Conservation (phyloP, 805 yeast species). For the Zygosaccharomyces bisporus region DNA sequence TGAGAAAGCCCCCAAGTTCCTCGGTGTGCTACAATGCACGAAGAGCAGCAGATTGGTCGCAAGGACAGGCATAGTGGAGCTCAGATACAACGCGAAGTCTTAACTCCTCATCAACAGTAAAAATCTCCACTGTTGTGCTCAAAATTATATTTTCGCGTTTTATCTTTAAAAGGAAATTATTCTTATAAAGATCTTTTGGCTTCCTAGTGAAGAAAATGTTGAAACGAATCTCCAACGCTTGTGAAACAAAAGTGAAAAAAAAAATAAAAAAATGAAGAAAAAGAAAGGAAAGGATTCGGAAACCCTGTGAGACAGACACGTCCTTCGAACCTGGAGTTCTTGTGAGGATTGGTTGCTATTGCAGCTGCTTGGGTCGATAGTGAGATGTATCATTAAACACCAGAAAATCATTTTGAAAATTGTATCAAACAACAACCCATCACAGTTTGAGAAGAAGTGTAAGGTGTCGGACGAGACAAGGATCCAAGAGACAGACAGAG, state of each 20-base stretch:
- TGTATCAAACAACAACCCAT: background rate
- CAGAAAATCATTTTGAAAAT: background rate
- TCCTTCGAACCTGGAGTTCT: constrained; percentile 67
- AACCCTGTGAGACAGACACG: constrained; percentile 61
- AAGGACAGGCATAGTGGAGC: no score
- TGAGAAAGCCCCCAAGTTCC: no score
- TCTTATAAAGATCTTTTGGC: background rate
- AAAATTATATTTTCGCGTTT: background rate
- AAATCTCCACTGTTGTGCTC: background rate
- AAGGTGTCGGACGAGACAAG: background rate
- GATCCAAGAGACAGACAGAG: background rate
- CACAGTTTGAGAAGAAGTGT: background rate
- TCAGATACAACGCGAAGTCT: no score
- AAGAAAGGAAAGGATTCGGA: constrained; percentile 1
- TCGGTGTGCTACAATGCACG: no score
- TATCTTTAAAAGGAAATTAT: background rate
- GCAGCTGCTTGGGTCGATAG: background rate
- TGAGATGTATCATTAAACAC: constrained; percentile 1
- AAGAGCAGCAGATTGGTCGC: no score
- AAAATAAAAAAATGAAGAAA: constrained; percentile 2
- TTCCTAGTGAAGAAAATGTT: constrained; percentile 2
- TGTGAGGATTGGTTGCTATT: constrained; percentile 29
- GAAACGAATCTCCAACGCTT: constrained; percentile 1
- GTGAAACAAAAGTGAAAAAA: constrained; percentile 3
- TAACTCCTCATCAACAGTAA: background rate